Evolutionary conservation across 495 filamentous ascomycete species (phyloP), one percentile per base, ranked within the genome.

Genomic region (Tuber indicum): DNA sequence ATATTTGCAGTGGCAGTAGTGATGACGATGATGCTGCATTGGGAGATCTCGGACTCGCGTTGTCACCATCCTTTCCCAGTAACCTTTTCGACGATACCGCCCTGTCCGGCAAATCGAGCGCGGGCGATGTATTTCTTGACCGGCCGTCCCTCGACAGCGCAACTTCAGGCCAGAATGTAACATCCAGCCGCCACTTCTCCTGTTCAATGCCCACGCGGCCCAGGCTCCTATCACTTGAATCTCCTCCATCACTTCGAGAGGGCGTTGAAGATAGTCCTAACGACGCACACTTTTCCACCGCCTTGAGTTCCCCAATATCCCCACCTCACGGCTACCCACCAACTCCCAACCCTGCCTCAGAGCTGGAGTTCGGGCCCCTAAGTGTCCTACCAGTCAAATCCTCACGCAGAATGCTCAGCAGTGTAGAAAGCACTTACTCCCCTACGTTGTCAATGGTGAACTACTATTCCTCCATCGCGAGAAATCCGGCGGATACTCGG

Each of bases 371-470:
- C 32, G 42, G 71, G 36, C 70, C 41, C n/a, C n/a, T 71, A 17
- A 70, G 71, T 26, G 71, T 62, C 32, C 58, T 72, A n/a, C 19
- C 75, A 1, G n/a, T 62, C 16, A 73, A 46, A 21, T 17, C 72
- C 17, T 72, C 70, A 26, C 70, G 77, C n/a, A 74, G 71, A 8
- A 74, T 73, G 71, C 77, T 69, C 4, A 23, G 72, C n/a, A 32
- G 76, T 12, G 44, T 78, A 46, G 79, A 81, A 72, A 81, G 78
- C 32, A 77, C 75, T 42, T 81, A 81, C 42, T 81, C 79, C 12
- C 79, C 79, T 1, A 81, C 79, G 39, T 72, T 81, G 66, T 81
- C 79, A 21, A 81, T 81, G 75, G 78, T 81, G 9, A 81, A 81
- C 52, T 81, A 81, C 41, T 81, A 81, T 41, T 77, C 75, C 21